phyloP scores from a whole-genome alignment of 208 protist genomes.

The Leishmania amazonensis region DNA sequence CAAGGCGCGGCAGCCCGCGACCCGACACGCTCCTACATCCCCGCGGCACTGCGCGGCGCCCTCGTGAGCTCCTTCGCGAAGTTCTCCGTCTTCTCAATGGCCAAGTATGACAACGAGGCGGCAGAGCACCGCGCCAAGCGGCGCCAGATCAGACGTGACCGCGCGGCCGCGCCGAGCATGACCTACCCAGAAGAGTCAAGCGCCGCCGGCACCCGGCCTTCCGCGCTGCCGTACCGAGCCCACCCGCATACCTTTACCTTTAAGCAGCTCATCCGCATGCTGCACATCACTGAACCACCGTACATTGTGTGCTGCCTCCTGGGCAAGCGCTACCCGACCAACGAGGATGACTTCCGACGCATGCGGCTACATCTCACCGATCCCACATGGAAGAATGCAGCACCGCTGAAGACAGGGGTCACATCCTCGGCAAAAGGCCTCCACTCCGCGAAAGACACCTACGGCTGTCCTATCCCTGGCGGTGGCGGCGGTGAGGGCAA shows the following conservation, averaged over 20 bases:
- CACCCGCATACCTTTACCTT: constrained; percentile 49
- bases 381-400: constrained; percentile 9
- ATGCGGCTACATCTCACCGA: constrained; percentile 42
- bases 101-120: constrained; percentile 95
- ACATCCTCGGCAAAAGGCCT: neutral
- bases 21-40: constrained; percentile 39
- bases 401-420: neutral
- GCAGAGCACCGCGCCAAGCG: constrained; percentile 50
- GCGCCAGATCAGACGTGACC: neutral
- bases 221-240: neutral
- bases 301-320: constrained; percentile 91
- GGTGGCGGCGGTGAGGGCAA: neutral
- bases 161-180: neutral
- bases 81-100: constrained; percentile 93
- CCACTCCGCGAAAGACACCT: neutral
- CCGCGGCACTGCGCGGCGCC: constrained; percentile 82
- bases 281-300: constrained; percentile 85
- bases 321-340: constrained; percentile 93
- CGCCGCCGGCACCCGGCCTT: neutral
- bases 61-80: constrained; percentile 84
- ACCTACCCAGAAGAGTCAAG: neutral
- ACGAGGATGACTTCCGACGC: constrained; percentile 63
- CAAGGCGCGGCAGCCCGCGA: neutral
- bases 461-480: neutral
- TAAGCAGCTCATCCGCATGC: constrained; percentile 76